These are phyloP conservation scores for Babesia divergens DNA, from an alignment of 169 alveolate genomes.

Conservation along the genomic window DNA sequence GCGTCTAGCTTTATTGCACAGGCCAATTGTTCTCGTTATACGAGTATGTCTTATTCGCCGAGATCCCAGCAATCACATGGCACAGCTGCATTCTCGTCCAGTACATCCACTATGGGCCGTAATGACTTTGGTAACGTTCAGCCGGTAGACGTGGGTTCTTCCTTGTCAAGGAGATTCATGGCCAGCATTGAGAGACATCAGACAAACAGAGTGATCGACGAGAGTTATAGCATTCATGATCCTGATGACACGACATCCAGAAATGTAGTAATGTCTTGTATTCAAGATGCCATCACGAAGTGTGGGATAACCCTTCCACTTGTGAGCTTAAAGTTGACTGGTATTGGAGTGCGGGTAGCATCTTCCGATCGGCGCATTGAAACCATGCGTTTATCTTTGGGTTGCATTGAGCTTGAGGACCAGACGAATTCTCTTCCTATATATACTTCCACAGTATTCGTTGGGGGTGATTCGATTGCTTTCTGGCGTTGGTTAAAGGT, in stretches of 20 bases:
- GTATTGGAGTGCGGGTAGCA: constrained; percentile 36
- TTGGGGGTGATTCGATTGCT: constrained; percentile 50
- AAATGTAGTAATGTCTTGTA: not conserved
- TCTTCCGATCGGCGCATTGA: constrained; percentile 13
- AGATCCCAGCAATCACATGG: too few species aligned
- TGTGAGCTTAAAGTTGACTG: constrained; percentile 47
- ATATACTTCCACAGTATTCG: constrained; percentile 44
- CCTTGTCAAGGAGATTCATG: not conserved
- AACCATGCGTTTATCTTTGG: constrained; percentile 39
- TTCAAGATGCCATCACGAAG: constrained; percentile 3
- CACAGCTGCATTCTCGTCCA: too few species aligned
- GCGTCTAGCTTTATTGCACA: too few species aligned
- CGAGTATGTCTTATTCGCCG: too few species aligned
- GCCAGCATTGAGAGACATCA: not conserved
- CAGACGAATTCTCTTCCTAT: constrained; percentile 59
- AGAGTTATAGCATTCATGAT: not conserved
- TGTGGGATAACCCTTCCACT: constrained; percentile 55
- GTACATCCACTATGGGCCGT: not conserved
- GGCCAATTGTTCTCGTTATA: too few species aligned
- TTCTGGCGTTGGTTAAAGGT: constrained; percentile 67
- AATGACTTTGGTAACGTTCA: not conserved
- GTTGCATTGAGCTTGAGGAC: constrained; percentile 59
- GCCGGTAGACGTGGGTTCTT: not conserved
- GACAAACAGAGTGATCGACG: not conserved
- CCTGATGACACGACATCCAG: not conserved